Evolutionary conservation across 2,329 filamentous ascomycete genomes (phyloP).

Genomic region (Emergomyces orientalis): DNA sequence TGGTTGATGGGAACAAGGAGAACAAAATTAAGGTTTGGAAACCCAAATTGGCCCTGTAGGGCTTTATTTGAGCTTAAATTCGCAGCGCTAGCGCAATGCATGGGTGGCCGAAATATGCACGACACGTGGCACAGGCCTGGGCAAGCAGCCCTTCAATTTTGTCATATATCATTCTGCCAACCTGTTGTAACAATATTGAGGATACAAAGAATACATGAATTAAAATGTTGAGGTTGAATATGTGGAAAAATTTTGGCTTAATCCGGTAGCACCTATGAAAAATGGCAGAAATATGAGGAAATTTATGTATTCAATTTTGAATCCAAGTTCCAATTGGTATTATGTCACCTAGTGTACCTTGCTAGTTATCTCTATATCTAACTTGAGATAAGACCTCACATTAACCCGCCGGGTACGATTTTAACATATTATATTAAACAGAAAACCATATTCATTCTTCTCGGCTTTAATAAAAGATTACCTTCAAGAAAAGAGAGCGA

Average conservation of each 20-base stretch:
- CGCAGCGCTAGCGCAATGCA: not conserved
- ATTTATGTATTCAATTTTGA: not conserved
- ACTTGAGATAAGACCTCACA: not conserved
- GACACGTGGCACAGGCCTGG: too few relatives aligned
- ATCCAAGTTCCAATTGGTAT: not conserved
- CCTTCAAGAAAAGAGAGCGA: not conserved
- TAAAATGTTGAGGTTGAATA: not conserved
- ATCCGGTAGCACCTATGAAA: not conserved
- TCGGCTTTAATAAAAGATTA: not conserved
- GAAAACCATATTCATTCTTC: not conserved
- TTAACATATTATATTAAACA: not conserved
- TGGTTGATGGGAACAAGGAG: not conserved
- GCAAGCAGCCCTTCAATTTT: too few relatives aligned
- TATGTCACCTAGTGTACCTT: not conserved
- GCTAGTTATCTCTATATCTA: too few relatives aligned
- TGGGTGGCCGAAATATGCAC: not conserved
- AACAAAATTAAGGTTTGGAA: not conserved
- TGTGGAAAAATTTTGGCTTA: not conserved
- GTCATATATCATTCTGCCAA: too few relatives aligned
- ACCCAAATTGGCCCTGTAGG: not conserved
- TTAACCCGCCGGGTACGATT: not conserved
- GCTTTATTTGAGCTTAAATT: constrained; percentile 3
- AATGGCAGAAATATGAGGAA: not conserved
- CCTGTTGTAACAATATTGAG: too few relatives aligned
- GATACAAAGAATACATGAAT: not conserved